phyloP scores from a whole-genome alignment of 352 stramenopile species.

The Globisporangium iwayamae region DNA sequence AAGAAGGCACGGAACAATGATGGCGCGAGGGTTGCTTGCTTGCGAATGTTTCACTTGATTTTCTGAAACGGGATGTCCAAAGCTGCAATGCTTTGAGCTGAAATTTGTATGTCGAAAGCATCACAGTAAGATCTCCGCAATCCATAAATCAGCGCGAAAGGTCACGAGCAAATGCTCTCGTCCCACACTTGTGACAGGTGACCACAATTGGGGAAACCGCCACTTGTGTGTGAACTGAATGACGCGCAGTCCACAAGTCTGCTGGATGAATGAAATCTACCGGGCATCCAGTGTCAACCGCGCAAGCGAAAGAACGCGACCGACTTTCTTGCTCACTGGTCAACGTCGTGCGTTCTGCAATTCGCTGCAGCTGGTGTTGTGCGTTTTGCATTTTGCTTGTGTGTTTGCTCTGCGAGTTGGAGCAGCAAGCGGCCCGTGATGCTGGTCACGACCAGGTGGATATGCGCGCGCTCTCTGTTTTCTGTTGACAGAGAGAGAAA shows the following conservation, averaged over 20 bases:
- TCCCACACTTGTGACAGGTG: slow-evolving; percentile 6
- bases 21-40: no score
- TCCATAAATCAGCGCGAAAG: background rate
- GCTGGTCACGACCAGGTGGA: slow-evolving; percentile 3
- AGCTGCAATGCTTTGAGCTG: background rate
- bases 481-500: background rate
- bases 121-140: background rate
- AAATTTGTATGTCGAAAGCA: background rate
- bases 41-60: background rate
- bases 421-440: background rate
- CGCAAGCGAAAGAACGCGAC: background rate
- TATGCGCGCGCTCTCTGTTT: background rate
- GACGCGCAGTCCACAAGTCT: background rate
- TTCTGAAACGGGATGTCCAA: background rate
- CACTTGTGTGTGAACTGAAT: background rate
- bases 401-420: background rate
- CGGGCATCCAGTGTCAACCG: background rate
- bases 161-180: background rate
- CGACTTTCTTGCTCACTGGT: background rate
- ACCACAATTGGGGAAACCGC: background rate
- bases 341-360: background rate
- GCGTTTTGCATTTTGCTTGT: background rate
- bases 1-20: no score
- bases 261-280: background rate
- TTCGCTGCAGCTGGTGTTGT: background rate